phyloP scores from a whole-genome alignment of 345 rosid genomes.

The Brassica rapa region DNA sequence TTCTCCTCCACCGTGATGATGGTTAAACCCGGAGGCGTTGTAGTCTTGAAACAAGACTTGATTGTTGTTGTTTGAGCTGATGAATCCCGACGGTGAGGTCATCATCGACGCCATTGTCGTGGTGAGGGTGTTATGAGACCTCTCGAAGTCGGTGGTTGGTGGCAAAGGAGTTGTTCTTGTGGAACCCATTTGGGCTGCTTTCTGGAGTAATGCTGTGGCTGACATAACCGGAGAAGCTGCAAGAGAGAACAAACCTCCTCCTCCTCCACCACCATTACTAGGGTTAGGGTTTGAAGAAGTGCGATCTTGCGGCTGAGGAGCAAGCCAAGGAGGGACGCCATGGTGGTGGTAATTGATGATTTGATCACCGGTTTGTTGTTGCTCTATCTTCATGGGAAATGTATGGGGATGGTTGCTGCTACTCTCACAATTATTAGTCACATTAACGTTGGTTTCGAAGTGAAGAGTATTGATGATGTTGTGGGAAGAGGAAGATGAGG shows the following conservation, averaged over 20 bases:
- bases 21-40: conserved; percentile 45
- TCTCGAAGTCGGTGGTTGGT: conserved; percentile 33
- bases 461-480: conserved; percentile 43
- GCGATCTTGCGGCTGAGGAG: conserved; percentile 42
- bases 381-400: conserved; percentile 56
- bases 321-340: conserved; percentile 60
- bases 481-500: conserved; percentile 29
- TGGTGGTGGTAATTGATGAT: conserved; percentile 28
- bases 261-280: conserved; percentile 45
- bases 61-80: conserved; percentile 29
- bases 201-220: conserved; percentile 90
- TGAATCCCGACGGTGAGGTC: conserved; percentile 34
- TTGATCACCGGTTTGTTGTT: conserved; percentile 39
- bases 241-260: conserved; percentile 34
- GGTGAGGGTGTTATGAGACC: conserved; percentile 27
- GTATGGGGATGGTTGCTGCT: conserved; percentile 40
- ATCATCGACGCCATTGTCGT: conserved; percentile 44
- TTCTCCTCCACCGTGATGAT: conserved; percentile 31
- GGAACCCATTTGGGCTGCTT: conserved; percentile 89
- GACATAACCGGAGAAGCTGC: conserved; percentile 65
- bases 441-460: conserved; percentile 43
- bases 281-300: conserved; percentile 62
- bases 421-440: not conserved
- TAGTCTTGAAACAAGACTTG: conserved; percentile 50
- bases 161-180: conserved; percentile 47